Evolutionary conservation across 2,329 filamentous ascomycete genomes (phyloP).

Genomic region (Mycogone perniciosa): DNA sequence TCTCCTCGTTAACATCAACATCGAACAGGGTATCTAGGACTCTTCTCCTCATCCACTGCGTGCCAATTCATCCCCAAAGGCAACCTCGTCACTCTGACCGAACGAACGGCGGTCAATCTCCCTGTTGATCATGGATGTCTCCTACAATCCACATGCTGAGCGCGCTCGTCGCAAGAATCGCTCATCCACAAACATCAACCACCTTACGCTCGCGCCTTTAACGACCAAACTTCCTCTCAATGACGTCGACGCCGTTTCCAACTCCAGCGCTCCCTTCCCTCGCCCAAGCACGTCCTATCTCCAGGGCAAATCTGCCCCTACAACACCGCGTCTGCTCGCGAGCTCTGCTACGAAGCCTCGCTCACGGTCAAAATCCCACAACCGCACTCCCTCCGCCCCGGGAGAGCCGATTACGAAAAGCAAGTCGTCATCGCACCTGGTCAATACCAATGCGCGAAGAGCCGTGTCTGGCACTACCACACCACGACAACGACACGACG

Average conservation of each 20-base stretch:
- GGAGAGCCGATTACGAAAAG: slow-evolving; percentile 46
- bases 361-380: slow-evolving; percentile 40
- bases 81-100: too few relatives aligned
- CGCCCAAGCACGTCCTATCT: slow-evolving; percentile 44
- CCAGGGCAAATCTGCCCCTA: slow-evolving; percentile 56
- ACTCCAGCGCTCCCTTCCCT: slow-evolving; percentile 28
- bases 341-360: slow-evolving; percentile 44
- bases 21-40: too few relatives aligned
- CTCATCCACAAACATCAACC: slow-evolving; percentile 52
- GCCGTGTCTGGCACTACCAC: slow-evolving; percentile 27
- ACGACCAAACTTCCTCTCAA: slow-evolving; percentile 54
- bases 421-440: slow-evolving; percentile 56
- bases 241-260: slow-evolving; percentile 43
- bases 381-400: slow-evolving; percentile 34
- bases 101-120: not conserved
- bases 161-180: slow-evolving; percentile 52
- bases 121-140: slow-evolving; percentile 43
- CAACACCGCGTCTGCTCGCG: slow-evolving; percentile 57
- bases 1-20: too few relatives aligned
- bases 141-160: slow-evolving; percentile 54
- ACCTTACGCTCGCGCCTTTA: slow-evolving; percentile 57
- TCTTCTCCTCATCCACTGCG: too few relatives aligned
- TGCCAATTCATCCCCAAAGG: too few relatives aligned
- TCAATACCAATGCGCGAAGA: slow-evolving; percentile 19
- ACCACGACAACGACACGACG: slow-evolving; percentile 29